Conservation (phyloP, 495 filamentous ascomycete species). For the Penicillium tannophilum region DNA sequence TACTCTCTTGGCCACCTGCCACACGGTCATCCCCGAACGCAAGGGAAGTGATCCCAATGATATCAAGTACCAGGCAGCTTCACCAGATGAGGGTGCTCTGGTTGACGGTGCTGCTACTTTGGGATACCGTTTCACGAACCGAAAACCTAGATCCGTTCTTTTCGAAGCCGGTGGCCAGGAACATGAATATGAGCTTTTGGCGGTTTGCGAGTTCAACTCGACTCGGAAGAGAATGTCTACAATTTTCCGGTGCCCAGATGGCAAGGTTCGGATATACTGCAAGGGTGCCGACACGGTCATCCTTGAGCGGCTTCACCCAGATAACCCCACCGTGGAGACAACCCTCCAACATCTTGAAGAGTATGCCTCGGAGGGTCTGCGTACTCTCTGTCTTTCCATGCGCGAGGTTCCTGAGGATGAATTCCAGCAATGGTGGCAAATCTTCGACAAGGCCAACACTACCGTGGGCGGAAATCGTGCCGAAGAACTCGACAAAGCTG, state of each 20-base stretch:
- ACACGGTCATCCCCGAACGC: constrained; percentile 95
- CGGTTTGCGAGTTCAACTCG: constrained; percentile 98
- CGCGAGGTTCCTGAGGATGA: constrained; percentile 91
- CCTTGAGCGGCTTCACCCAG: constrained; percentile 74
- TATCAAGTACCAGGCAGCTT: constrained; percentile 98
- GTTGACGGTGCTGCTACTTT: constrained; percentile 87
- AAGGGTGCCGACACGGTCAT: constrained; percentile 99
- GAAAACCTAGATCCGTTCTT: constrained; percentile 83
- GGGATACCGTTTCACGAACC: constrained; percentile 87
- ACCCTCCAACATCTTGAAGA: constrained; percentile 95
- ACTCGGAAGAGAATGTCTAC: constrained; percentile 97
- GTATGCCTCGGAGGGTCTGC: constrained; percentile 93
- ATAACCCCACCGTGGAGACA: constrained; percentile 82
- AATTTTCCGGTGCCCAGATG: constrained; percentile 94
- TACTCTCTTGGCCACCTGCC: constrained; percentile 84
- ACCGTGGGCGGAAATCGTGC: constrained; percentile 90
- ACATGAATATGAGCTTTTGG: constrained; percentile 85
- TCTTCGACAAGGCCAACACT: constrained; percentile 87
- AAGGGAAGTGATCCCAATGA: constrained; percentile 70
- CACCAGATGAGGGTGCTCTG: constrained; percentile 94
- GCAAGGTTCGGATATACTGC: constrained; percentile 88
- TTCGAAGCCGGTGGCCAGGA: constrained; percentile 72
- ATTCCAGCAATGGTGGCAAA: constrained; percentile 81
- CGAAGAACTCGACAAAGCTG: constrained; percentile 95
- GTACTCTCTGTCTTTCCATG: constrained; percentile 94